These are phyloP conservation scores for Chaetomium globosum DNA, from an alignment of 2,329 filamentous ascomycete species.

Conservation along the genomic window DNA sequence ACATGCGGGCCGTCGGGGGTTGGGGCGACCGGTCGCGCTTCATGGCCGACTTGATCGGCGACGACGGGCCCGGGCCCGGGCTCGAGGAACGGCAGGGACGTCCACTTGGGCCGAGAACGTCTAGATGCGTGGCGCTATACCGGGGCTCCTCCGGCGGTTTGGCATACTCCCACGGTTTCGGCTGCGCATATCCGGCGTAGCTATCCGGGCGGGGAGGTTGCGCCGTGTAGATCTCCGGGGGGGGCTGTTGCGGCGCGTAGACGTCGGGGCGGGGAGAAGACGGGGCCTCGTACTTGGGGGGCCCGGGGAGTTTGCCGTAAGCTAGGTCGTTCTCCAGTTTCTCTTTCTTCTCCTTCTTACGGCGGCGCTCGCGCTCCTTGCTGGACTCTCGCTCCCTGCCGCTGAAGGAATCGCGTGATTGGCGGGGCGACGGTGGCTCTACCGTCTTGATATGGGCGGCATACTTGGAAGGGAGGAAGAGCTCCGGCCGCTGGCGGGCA, in stretches of 20 bases:
- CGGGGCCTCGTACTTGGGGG: conserved; percentile 28
- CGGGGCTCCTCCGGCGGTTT: conserved; percentile 39
- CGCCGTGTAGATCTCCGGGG: conserved; percentile 29
- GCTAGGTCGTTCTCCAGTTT: conserved; percentile 50
- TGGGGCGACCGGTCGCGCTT: conserved; percentile 51
- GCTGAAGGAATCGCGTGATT: conserved; percentile 38
- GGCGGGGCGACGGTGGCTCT: conserved; percentile 36
- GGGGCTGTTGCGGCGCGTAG: conserved; percentile 32
- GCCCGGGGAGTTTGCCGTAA: conserved; percentile 47
- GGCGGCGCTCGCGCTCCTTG: conserved; percentile 38
- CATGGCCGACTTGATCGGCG: conserved; percentile 42
- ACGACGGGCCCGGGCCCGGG: conserved; percentile 37
- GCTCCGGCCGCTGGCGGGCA: conserved; percentile 40
- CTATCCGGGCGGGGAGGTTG: conserved; percentile 36
- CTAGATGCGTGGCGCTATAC: conserved; percentile 28
- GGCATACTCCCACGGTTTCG: conserved; percentile 47
- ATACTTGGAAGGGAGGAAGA: conserved; percentile 55
- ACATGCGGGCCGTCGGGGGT: conserved; percentile 56
- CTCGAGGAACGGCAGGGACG: conserved; percentile 35
- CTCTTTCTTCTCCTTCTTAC: conserved; percentile 37
- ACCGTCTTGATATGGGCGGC: conserved; percentile 43
- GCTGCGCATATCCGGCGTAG: conserved; percentile 39
- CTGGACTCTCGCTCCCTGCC: conserved; percentile 37
- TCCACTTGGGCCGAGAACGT: conserved; percentile 27
- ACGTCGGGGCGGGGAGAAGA: conserved; percentile 36